Evolutionary conservation across 2,329 filamentous ascomycete genomes (phyloP).

Genomic region (Podosphaera xanthii): DNA sequence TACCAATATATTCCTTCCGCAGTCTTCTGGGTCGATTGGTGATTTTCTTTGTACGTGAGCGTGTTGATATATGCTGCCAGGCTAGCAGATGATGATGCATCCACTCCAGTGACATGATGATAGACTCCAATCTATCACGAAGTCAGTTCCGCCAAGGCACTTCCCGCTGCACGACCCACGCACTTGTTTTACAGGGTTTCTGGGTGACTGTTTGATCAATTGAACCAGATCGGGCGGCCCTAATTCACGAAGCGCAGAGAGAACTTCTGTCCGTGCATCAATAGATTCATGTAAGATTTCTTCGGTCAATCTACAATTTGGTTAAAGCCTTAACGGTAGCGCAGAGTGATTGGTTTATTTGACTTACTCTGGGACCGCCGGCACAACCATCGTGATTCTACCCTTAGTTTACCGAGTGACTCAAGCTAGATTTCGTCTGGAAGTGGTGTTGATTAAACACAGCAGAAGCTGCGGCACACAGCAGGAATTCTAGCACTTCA

Average conservation of each 20-base stretch:
- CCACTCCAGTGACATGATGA: slow-evolving; percentile 91
- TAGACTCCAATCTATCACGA: slow-evolving; percentile 58
- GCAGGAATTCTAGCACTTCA: background rate
- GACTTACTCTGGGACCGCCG: slow-evolving; percentile 52
- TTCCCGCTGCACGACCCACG: background rate
- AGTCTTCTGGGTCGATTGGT: slow-evolving; percentile 60
- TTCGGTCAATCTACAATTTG: slow-evolving; percentile 54
- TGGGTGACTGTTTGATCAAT: slow-evolving; percentile 51
- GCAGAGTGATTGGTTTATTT: background rate
- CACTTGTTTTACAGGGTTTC: slow-evolving; percentile 34
- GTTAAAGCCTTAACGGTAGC: slow-evolving; percentile 6
- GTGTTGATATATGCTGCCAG: slow-evolving; percentile 97
- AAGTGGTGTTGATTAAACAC: background rate
- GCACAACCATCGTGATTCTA: slow-evolving; percentile 21
- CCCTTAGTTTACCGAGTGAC: background rate
- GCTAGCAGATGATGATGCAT: slow-evolving; percentile 92
- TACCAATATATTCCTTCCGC: slow-evolving; percentile 89
- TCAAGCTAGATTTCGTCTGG: background rate
- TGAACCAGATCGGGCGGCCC: slow-evolving; percentile 92
- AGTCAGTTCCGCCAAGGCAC: background rate
- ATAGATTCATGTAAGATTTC: slow-evolving; percentile 79
- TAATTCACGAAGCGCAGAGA: slow-evolving; percentile 69
- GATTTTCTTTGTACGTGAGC: slow-evolving; percentile 69
- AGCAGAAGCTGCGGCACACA: background rate
- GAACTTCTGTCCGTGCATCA: slow-evolving; percentile 75